These are phyloP conservation scores for Trametes villosa DNA, from an alignment of 768 basidiomycete genomes.

Conservation along the genomic window DNA sequence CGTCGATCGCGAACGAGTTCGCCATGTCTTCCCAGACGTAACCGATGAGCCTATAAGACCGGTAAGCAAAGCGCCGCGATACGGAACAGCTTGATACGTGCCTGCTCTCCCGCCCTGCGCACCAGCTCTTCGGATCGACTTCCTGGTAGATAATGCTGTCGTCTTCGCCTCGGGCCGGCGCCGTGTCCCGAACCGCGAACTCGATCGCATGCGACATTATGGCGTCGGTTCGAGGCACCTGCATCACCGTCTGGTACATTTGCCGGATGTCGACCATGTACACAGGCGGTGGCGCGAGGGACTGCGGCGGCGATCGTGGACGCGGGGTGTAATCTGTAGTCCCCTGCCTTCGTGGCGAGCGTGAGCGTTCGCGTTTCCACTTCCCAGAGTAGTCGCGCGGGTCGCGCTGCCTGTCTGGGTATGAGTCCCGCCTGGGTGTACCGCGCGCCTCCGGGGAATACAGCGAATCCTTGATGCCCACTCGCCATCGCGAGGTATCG, in stretches of 20 bases:
- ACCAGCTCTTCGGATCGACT: conserved; percentile 21
- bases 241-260: conserved; percentile 24
- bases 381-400: background rate
- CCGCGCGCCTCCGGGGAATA: conserved; percentile 1
- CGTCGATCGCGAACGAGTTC: conserved; percentile 28
- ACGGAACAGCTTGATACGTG: background rate
- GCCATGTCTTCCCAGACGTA: conserved; percentile 31
- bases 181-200: conserved; percentile 18
- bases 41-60: conserved; percentile 23
- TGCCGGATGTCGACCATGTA: conserved; percentile 29
- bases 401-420: background rate
- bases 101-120: conserved; percentile 35
- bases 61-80: no score
- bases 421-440: background rate
- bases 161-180: conserved; percentile 5
- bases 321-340: background rate
- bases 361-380: conserved; percentile 5
- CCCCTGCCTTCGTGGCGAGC: conserved; percentile 8
- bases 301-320: conserved; percentile 10
- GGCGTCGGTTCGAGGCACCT: conserved; percentile 3
- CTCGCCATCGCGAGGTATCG: conserved; percentile 45
- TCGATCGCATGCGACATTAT: conserved; percentile 13
- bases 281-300: conserved; percentile 4
- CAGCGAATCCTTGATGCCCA: conserved; percentile 44
- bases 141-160: conserved; percentile 10